Base-by-base conservation (phyloP, 352 stramenopile genomes). In the Phytophthora constricta region DNA sequence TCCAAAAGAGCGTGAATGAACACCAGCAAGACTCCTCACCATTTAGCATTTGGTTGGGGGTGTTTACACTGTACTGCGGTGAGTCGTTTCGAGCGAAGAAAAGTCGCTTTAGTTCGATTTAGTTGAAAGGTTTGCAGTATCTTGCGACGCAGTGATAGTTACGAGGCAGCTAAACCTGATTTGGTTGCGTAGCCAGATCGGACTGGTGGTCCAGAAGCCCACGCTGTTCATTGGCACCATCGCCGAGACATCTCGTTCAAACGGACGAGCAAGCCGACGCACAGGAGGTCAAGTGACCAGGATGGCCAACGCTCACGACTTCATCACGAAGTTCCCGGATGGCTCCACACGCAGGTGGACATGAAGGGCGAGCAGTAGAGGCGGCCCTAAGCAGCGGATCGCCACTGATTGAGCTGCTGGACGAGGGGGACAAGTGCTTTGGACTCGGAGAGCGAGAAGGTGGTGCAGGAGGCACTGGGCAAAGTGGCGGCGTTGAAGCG, bases 261-360 rank as follows among this genome's bases (percentile, higher is more conserved):
- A 5, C 49, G 76, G 37, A 73, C 79, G 19, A n/a, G 26, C 16
- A 76, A 62, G 59, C 77, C 71, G 17, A 67, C 27, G 1, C 68
- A 74, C 64, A 84, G 17, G 86, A 97, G 60, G 80, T 98, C 61
- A 83, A 8, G 94, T 90, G 5, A 90, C 92, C 4, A 86, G 86
- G 62, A 76, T 97, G 58, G 93, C 94, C 19, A 98, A 98, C 74
- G 92, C 92, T 0, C 79, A 97, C 73, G 76, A 86, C 49, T 98
- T 98, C 63, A 98, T 98, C 77, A 71, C 67, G 2, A 49, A 73
- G 9, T 96, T 98, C 41, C 82, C 92, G 0, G 86, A 98, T 31
- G 82, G 88, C n/a, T 98, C 91, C 76, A 98, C n/a, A 98, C 95
- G 5, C 73, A 93, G 49, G 94, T 99, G 10, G 94, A 95, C 28